These are phyloP conservation scores for Linderniella brevidens DNA, from an alignment of 257 asterid genomes.

Conservation along the genomic window DNA sequence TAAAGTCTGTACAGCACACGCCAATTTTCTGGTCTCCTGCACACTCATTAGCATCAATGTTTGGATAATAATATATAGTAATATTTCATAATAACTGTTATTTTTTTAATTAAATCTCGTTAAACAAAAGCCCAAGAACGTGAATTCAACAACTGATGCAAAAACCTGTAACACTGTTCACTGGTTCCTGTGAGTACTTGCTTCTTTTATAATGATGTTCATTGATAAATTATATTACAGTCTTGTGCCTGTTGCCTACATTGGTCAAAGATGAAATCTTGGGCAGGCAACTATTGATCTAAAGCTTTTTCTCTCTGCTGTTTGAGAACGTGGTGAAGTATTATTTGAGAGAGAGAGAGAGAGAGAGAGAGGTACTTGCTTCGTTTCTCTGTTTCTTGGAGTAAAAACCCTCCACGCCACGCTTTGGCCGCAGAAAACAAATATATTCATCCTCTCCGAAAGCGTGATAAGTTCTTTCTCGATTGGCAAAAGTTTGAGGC, in stretches of 20 bases:
- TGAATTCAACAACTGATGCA: constrained; percentile 10
- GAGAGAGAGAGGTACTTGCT: constrained; percentile 9
- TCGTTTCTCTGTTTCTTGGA: background rate
- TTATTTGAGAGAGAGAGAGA: constrained; percentile 14
- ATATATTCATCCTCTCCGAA: background rate
- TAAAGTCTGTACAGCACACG: constrained; percentile 11
- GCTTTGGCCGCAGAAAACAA: no score
- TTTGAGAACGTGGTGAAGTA: constrained; percentile 11
- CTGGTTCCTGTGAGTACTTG: constrained; percentile 13
- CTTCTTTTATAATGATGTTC: constrained; percentile 1
- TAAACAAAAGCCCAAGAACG: constrained; percentile 12
- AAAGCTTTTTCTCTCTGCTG: constrained; percentile 9
- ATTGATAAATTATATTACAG: background rate
- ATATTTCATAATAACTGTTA: no score
- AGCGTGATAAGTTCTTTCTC: background rate
- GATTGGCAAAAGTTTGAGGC: background rate
- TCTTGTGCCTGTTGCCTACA: constrained; percentile 13
- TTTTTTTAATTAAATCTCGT: background rate
- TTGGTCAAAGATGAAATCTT: constrained; percentile 33
- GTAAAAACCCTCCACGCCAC: no score
- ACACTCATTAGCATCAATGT: constrained; percentile 8
- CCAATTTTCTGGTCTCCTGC: constrained; percentile 13
- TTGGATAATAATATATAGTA: background rate
- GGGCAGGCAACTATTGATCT: constrained; percentile 13
- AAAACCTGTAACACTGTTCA: constrained; percentile 8